These are phyloP conservation scores for Fusarium marasasianum DNA, from an alignment of 2,329 filamentous ascomycete genomes.

Conservation along the genomic window DNA sequence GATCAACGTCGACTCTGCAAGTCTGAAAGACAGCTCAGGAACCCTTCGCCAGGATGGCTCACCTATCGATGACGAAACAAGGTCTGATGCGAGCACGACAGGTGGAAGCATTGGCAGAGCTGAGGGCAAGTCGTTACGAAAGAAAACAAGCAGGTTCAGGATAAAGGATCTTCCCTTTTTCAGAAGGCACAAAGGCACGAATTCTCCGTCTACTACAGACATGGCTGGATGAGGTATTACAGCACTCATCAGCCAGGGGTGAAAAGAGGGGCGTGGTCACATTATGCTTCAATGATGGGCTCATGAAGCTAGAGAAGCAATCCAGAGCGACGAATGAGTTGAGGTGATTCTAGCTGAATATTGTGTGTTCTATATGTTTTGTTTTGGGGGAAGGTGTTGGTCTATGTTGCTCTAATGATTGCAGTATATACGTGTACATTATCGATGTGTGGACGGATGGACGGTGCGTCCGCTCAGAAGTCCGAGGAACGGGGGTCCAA, in stretches of 20 bases:
- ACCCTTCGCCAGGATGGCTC: constrained; percentile 40
- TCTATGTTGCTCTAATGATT: constrained; percentile 19
- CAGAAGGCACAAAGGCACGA: constrained; percentile 59
- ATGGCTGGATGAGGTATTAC: constrained; percentile 42
- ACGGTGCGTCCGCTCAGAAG: not conserved
- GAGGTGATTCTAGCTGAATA: constrained; percentile 2
- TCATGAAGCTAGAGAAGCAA: not conserved
- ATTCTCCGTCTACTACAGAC: constrained; percentile 48
- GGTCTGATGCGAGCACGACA: constrained; percentile 43
- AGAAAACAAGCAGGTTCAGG: constrained; percentile 70
- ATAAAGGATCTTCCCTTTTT: constrained; percentile 70
- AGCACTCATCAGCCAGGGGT: constrained; percentile 23
- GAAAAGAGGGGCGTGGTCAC: constrained; percentile 1
- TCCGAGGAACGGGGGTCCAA: not conserved
- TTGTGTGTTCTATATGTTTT: constrained; percentile 17
- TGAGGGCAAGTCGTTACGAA: constrained; percentile 63
- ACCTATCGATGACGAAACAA: constrained; percentile 45
- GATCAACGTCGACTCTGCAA: constrained; percentile 52
- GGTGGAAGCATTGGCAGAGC: constrained; percentile 58
- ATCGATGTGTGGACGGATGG: constrained; percentile 24
- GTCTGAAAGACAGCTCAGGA: constrained; percentile 44
- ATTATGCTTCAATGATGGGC: not conserved
- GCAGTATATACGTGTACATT: constrained; percentile 43
- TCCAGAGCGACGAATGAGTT: not conserved
- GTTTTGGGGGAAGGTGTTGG: constrained; percentile 15